Evolutionary conservation across 768 basidiomycete species (phyloP).

Genomic region (Amanita rubescens): DNA sequence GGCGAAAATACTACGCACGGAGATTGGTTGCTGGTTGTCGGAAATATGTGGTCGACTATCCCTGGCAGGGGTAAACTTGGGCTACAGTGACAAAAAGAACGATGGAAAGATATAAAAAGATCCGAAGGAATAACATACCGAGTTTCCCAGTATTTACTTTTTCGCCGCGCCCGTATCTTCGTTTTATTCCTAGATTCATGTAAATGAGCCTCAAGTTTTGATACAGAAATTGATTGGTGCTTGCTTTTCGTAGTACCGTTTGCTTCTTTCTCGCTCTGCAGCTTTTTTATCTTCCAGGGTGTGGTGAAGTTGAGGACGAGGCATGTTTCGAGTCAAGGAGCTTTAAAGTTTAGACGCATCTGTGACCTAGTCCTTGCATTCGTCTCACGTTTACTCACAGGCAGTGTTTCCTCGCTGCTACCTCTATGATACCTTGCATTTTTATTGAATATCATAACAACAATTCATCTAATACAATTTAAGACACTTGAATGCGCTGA

Average conservation of each 20-base stretch:
- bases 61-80: not conserved
- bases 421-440: not conserved
- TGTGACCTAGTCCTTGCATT: not conserved
- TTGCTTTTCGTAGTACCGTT: not conserved
- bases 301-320: not conserved
- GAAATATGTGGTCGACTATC: not conserved
- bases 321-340: not conserved
- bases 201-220: not conserved
- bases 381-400: not conserved
- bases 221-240: not conserved
- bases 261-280: not conserved
- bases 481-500: not conserved
- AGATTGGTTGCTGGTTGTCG: not conserved
- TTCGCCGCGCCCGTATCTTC: not conserved
- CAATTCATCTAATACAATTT: not conserved
- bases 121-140: not conserved
- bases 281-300: not conserved
- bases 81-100: not conserved
- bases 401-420: not conserved
- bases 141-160: not conserved
- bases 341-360: not conserved
- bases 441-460: not conserved
- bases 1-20: not conserved
- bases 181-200: not conserved
- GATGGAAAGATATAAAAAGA: not conserved